Evolutionary conservation across 306 rosid genomes (phyloP), one percentile per base, ranked within the genome.

Genomic region (Carpinus fangiana): DNA sequence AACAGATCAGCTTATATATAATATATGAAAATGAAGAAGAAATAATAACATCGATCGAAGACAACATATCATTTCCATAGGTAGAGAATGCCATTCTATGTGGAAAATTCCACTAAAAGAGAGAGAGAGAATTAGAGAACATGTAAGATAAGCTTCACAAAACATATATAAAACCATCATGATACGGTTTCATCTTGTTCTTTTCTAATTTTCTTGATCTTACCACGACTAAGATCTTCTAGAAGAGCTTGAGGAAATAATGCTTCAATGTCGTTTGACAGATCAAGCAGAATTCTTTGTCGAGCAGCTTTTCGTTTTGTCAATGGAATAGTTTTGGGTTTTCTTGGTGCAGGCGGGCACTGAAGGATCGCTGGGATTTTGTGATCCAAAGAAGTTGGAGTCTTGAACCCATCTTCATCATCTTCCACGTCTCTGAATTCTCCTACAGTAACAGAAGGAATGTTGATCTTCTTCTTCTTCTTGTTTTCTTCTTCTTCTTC

Each of bases 331-430:
- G 88, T 52, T 79, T 88, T 90, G n/a, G 88, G 89, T 78, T 91
- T 90, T 79, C 88, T 85, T 12, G 96, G 96, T 52, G 96, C 91
- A 73, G 87, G 86, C 4, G 98, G 96, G n/a, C 96, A 93, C 51
- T 69, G 72, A 10, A 77, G 80, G 18, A 5, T 36, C 41, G 28
- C 66, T 3, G 81, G 88, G 68, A 88, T 88, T 53, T 72, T 87
- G 78, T 82, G 85, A n/a, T 87, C 88, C 45, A 18, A 17, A 6
- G 89, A 77, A 2, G 90, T 93, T 14, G 96, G 98, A 76, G 98
- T 93, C 87, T 82, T 88, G 85, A 88, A 72, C 38, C 94, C 96
- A 3, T 87, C 90, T 4, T 70, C 79, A 0, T 84, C 87, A 7
- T 68, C 70, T 5, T 23, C 61, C 2, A 59, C 60, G 4, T 48